Percentiles rank a stretch among this genome's conserved stretches.
phyloP scores from a whole-genome alignment of 805 yeast genomes.

The Nakazawaea wickerhamii region DNA sequence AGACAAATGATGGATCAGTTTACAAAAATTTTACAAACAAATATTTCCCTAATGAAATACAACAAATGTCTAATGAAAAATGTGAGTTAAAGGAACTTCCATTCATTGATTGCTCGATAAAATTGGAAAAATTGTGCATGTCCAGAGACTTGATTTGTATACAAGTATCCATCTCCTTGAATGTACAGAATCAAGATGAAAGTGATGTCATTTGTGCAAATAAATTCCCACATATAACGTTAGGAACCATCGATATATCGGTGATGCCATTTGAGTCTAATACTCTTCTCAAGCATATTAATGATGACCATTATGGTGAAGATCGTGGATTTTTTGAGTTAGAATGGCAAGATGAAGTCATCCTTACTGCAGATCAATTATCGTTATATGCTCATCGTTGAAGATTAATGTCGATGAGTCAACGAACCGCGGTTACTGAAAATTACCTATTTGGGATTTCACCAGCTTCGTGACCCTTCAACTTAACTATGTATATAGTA shows the following conservation, averaged over 20 bases:
- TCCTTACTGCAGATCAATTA: conserved; percentile 22
- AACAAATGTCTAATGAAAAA: conserved; percentile 16
- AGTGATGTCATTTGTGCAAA: conserved; percentile 32
- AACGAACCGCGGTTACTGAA: conserved; percentile 8
- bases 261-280: conserved; percentile 53
- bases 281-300: conserved; percentile 21
- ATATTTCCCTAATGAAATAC: conserved; percentile 14
- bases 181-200: conserved; percentile 13
- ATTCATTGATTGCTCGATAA: conserved; percentile 31
- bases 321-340: background rate
- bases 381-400: conserved; percentile 40
- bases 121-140: conserved; percentile 42
- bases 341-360: conserved; percentile 2
- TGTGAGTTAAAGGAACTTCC: conserved; percentile 15
- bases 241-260: conserved; percentile 48
- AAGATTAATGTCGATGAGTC: conserved; percentile 15
- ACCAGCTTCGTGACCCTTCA: conserved; percentile 10
- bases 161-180: conserved; percentile 32
- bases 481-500: background rate
- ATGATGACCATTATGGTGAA: conserved; percentile 17
- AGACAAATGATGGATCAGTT: conserved; percentile 1
- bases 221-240: conserved; percentile 60
- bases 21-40: conserved; percentile 15
- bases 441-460: conserved; percentile 9
- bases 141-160: conserved; percentile 50